Evolutionary conservation across 768 basidiomycete species (phyloP), one percentile per base, ranked within the genome.

Genomic region (Rhodotorula kratochvilovae): DNA sequence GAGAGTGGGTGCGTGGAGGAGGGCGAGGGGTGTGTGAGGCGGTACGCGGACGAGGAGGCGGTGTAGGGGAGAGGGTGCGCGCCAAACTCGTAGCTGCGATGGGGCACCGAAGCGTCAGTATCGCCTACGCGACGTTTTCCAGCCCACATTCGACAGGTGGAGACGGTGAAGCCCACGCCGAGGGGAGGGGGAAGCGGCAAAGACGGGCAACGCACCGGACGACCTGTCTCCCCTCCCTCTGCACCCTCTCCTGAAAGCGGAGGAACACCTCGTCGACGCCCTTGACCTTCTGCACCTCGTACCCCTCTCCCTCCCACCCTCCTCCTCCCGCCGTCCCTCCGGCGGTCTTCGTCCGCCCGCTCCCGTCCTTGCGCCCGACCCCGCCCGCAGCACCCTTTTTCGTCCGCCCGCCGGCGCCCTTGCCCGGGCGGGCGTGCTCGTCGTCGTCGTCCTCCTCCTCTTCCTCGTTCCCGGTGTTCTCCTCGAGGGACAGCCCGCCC

Each of bases 41-140:
- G 82, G 81, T 88, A 92, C 15, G 88, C 83, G 5, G 82, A 81
- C 75, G 93, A 93, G 25, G 73, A 68, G 27, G 87, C 86, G n/a
- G 89, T 85, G 80, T 89, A 98, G 17, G 92, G 90, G 6, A 97
- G 82, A 4, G 95, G 95, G 1, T 82, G 85, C 33, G 92, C 90
- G 43, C 85, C 85, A n/a, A 93, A 83, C 57, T 96, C 92, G 78
- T 98, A 98, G 63, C 92, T 93, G 77, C 53, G 42, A 12, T n/a
- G n/a, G n/a, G n/a, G n/a, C n/a, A n/a, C n/a, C n/a, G 56, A 1
- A 39, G 21, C 27, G 31, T 16, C 4, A 21, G n/a, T n/a, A n/a
- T n/a, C n/a, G n/a, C n/a, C n/a, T n/a, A n/a, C n/a, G n/a, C n/a
- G n/a, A n/a, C n/a, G n/a, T n/a, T n/a, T n/a, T n/a, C n/a, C n/a